Evolutionary conservation across 345 rosid genomes (phyloP).

Genomic region (Bretschneidera sinensis): DNA sequence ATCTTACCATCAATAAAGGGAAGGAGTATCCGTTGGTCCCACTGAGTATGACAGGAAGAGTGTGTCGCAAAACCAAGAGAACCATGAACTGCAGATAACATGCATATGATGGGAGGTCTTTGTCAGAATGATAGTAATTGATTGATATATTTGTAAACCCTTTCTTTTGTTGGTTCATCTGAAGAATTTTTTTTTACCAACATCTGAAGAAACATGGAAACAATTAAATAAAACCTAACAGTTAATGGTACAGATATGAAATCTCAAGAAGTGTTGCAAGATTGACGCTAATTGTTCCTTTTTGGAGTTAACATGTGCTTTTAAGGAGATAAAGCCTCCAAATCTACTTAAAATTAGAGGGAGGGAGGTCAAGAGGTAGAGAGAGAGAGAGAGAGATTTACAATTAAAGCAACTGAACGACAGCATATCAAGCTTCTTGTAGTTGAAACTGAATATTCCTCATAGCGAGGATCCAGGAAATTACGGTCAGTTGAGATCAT

Average conservation of each 20-base stretch:
- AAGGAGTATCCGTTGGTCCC: conserved; percentile 41
- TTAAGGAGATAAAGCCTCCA: no score
- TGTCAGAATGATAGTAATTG: no score
- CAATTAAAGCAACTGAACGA: conserved; percentile 58
- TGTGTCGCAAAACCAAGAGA: conserved; percentile 69
- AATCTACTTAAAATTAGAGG: no score
- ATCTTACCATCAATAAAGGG: conserved; percentile 50
- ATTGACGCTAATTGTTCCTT: no score
- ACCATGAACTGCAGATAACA: conserved; percentile 64
- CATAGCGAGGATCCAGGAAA: conserved; percentile 34
- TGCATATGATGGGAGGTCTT: not conserved
- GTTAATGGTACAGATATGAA: not conserved
- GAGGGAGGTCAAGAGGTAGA: not conserved
- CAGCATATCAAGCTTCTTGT: conserved; percentile 53
- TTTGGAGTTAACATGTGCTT: no score
- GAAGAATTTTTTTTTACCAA: no score
- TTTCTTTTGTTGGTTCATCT: no score
- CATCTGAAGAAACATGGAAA: not conserved
- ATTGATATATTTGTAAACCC: no score
- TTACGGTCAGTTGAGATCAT: conserved; percentile 62
- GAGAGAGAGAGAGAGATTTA: conserved; percentile 25
- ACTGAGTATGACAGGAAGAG: conserved; percentile 59
- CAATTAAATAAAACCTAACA: not conserved
- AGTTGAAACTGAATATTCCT: conserved; percentile 49
- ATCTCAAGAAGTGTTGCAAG: no score